phyloP scores from a whole-genome alignment of 1,284 basidiomycete species.

The Cystobasidium slooffiae region DNA sequence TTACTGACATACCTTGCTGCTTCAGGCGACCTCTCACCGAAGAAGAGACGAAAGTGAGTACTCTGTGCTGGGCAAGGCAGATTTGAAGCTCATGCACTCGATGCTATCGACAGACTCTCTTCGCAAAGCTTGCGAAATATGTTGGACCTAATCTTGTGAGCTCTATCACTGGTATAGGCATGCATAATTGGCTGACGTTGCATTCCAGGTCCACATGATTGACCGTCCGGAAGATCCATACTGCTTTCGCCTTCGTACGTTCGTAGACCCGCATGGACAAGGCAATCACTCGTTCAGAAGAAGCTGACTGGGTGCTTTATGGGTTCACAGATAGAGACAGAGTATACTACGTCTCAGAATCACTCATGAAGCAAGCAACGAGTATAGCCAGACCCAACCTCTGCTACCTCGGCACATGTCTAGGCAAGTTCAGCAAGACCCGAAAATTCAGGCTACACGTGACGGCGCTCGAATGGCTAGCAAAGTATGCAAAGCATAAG shows the following conservation, averaged over 20 bases:
- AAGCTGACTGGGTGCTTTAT: slow-evolving; percentile 58
- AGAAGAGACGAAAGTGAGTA: slow-evolving; percentile 54
- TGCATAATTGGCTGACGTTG: slow-evolving; percentile 33
- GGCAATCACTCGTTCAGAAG: neutral
- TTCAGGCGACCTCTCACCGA: slow-evolving; percentile 57
- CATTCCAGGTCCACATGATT: slow-evolving; percentile 65
- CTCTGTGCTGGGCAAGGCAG: slow-evolving; percentile 3
- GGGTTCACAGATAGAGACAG: slow-evolving; percentile 52
- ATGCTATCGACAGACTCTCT: slow-evolving; percentile 69
- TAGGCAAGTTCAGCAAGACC: slow-evolving; percentile 96
- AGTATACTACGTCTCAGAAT: slow-evolving; percentile 92
- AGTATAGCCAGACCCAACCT: slow-evolving; percentile 92
- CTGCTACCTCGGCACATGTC: slow-evolving; percentile 91
- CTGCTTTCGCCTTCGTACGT: slow-evolving; percentile 77
- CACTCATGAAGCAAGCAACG: slow-evolving; percentile 88
- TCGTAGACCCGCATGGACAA: neutral
- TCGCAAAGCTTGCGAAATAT: slow-evolving; percentile 89
- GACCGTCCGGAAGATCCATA: slow-evolving; percentile 82
- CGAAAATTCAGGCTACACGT: slow-evolving; percentile 98
- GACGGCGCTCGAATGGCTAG: slow-evolving; percentile 88
- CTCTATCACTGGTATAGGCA: slow-evolving; percentile 54
- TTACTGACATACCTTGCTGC: neutral
- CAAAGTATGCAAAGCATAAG: slow-evolving; percentile 98
- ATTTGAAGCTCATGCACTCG: neutral
- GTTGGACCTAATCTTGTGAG: slow-evolving; percentile 87